These are phyloP conservation scores for Coemansia sp. DNA, from an alignment of 371 early-diverging fungal genomes.

Conservation along the genomic window DNA sequence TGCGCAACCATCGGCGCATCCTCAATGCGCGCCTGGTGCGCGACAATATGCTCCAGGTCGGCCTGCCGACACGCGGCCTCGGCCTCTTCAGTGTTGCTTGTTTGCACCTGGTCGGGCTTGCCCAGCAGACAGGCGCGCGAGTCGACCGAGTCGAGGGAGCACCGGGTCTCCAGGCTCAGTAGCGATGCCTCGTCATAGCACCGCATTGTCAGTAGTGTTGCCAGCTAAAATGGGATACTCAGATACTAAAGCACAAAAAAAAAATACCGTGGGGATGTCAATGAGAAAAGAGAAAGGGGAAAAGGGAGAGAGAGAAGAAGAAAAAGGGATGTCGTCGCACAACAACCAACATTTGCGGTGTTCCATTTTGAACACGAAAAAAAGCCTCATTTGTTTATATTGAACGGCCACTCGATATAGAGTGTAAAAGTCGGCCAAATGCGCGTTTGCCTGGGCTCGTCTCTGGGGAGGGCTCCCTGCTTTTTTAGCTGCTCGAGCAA, in stretches of 20 bases:
- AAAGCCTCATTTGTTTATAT: background rate
- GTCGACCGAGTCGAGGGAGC: slow-evolving; percentile 26
- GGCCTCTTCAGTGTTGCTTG: background rate
- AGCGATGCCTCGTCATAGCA: slow-evolving; percentile 17
- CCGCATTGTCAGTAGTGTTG: background rate
- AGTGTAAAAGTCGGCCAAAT: too few species aligned
- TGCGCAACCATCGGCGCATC: slow-evolving; percentile 22
- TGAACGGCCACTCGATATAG: too few species aligned
- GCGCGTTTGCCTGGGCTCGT: too few species aligned
- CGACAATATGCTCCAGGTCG: slow-evolving; percentile 36
- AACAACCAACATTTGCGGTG: background rate
- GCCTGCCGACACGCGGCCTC: slow-evolving; percentile 5
- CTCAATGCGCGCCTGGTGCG: slow-evolving; percentile 14
- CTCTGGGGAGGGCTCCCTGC: too few species aligned
- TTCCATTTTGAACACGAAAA: background rate
- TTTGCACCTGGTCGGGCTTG: background rate
- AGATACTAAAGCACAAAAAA: too few species aligned
- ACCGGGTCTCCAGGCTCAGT: slow-evolving; percentile 21
- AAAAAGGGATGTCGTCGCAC: slow-evolving; percentile 1
- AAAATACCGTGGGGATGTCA: too few species aligned
- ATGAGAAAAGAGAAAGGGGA: background rate
- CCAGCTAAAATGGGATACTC: too few species aligned
- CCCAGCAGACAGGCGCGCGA: slow-evolving; percentile 30
- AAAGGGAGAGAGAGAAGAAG: background rate
- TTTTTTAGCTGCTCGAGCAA: too few species aligned